Evolutionary conservation across 306 rosid species (phyloP).

Genomic region (Fagus crenata): DNA sequence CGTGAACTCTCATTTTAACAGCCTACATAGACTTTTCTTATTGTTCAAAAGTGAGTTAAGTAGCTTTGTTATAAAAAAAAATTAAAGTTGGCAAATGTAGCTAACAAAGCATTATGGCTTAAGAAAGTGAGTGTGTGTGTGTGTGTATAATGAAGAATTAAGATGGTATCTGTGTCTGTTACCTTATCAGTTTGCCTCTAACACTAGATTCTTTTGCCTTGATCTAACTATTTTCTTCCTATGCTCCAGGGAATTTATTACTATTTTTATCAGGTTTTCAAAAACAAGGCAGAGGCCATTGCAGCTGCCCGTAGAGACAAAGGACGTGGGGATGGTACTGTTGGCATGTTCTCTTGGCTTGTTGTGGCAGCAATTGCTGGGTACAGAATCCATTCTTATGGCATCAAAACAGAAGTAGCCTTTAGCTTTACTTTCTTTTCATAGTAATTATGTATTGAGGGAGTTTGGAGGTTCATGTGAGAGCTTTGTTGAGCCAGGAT

Average conservation of each 20-base stretch:
- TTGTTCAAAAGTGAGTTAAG: neutral
- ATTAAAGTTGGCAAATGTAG: neutral
- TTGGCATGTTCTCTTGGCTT: constrained; percentile 87
- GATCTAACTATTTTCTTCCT: constrained; percentile 13
- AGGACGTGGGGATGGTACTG: constrained; percentile 78
- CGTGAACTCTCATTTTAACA: neutral
- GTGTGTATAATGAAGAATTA: neutral
- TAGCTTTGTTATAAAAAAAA: neutral
- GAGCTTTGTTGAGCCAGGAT: neutral
- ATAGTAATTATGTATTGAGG: neutral
- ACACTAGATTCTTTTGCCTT: constrained; percentile 2
- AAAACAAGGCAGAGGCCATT: constrained; percentile 76
- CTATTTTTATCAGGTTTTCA: constrained; percentile 79
- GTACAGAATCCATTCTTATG: constrained; percentile 34
- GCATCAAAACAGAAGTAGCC: neutral
- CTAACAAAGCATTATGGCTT: neutral
- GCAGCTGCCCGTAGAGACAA: constrained; percentile 60
- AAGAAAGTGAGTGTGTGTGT: neutral
- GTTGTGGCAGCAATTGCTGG: constrained; percentile 85
- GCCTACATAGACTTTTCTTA: neutral
- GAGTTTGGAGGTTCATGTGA: constrained; percentile 10
- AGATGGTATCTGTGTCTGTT: neutral
- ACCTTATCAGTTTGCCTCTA: neutral
- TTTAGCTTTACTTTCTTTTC: neutral
- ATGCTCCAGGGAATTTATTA: constrained; percentile 74